These are phyloP conservation scores for Alnus glutinosa DNA, from an alignment of 306 rosid genomes.

Conservation along the genomic window DNA sequence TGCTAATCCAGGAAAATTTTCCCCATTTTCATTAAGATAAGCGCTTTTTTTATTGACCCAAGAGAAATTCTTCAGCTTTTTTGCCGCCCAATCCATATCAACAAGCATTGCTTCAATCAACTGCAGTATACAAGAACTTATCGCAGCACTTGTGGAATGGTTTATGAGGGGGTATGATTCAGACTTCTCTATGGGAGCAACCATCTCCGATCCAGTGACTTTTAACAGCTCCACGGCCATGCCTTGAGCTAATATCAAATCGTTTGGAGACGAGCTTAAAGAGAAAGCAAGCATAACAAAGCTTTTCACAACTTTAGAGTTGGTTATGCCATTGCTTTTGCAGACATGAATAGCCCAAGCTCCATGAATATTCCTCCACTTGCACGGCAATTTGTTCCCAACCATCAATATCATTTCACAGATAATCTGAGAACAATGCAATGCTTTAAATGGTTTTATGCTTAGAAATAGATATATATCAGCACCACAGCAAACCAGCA, in stretches of 20 bases:
- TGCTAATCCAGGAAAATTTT: constrained; percentile 19
- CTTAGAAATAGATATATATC: not conserved
- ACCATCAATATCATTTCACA: constrained; percentile 35
- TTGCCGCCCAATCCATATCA: constrained; percentile 45
- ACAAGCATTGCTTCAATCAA: constrained; percentile 27
- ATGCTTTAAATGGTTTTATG: not conserved
- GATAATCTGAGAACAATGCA: constrained; percentile 28
- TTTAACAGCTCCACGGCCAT: constrained; percentile 34
- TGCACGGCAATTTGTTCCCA: constrained; percentile 31
- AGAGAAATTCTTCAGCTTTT: constrained; percentile 32
- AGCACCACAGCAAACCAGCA: constrained; percentile 3
- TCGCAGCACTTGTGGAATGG: constrained; percentile 18
- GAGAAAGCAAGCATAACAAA: constrained; percentile 34
- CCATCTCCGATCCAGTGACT: constrained; percentile 37
- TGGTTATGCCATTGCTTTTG: constrained; percentile 28
- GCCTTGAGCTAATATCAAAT: constrained; percentile 33
- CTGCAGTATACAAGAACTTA: constrained; percentile 34
- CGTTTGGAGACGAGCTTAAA: constrained; percentile 37
- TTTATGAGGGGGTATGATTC: constrained; percentile 36
- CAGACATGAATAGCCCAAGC: constrained; percentile 41
- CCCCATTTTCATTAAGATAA: constrained; percentile 24
- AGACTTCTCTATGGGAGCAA: constrained; percentile 26
- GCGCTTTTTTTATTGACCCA: constrained; percentile 11
- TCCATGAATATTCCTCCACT: constrained; percentile 35
- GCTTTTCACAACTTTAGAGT: constrained; percentile 33